These are phyloP conservation scores for Mortierella hygrophila DNA, from an alignment of 192 early-diverging fungal genomes.

Conservation along the genomic window DNA sequence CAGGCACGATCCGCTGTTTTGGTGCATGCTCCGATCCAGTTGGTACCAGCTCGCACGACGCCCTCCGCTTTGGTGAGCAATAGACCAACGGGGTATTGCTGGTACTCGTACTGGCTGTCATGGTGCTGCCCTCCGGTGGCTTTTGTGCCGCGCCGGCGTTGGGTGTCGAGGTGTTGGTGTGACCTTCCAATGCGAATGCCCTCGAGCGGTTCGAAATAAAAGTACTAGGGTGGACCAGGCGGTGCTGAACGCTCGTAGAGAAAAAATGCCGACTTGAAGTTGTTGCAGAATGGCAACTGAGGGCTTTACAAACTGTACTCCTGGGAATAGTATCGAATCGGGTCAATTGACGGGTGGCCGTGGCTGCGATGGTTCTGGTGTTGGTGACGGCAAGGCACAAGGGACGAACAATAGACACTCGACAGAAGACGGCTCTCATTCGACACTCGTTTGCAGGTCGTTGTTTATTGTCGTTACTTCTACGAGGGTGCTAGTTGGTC, in stretches of 20 bases:
- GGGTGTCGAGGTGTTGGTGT: not conserved
- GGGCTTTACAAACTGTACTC: not conserved
- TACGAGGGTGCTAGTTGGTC: not conserved
- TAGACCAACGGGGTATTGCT: not conserved
- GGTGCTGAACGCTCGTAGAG: not conserved
- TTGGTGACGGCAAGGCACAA: not conserved
- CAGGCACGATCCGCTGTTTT: constrained; percentile 6
- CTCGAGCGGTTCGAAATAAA: not conserved
- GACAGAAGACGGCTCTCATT: constrained; percentile 4
- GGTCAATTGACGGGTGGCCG: not conserved
- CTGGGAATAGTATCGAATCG: not conserved
- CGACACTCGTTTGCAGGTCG: constrained; percentile 3
- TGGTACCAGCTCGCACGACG: constrained; percentile 3
- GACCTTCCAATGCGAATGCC: not conserved
- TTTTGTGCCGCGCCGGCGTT: not conserved
- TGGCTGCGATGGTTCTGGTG: not conserved
- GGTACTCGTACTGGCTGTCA: not conserved
- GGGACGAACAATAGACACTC: not conserved
- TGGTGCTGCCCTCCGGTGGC: not conserved
- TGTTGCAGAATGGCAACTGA: not conserved
- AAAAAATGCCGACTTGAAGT: not conserved
- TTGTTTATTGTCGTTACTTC: not conserved
- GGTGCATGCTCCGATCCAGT: not conserved
- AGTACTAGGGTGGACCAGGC: not conserved
- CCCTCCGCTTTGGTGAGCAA: not conserved